These are phyloP conservation scores for Quillaja saponaria DNA, from an alignment of 306 rosid genomes.

Conservation along the genomic window DNA sequence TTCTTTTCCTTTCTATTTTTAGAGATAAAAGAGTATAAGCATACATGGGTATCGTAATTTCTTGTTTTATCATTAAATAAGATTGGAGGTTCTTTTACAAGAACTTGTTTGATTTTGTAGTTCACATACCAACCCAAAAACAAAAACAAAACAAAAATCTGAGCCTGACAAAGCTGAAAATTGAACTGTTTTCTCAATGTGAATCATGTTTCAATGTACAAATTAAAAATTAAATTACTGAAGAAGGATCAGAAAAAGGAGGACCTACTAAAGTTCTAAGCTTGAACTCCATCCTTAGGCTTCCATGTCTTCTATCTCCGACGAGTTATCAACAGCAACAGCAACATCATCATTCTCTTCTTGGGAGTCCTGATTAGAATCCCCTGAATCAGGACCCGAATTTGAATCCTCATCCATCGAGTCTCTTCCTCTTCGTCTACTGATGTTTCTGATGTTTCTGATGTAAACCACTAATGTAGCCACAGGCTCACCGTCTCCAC, in stretches of 20 bases:
- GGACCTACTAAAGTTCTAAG: not conserved
- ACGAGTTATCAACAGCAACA: slow-evolving; percentile 1
- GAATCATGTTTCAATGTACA: not conserved
- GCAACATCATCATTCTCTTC: not conserved
- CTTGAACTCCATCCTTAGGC: not conserved
- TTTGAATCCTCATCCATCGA: slow-evolving; percentile 24
- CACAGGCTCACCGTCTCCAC: not conserved
- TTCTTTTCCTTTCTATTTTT: not conserved
- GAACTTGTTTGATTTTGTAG: too few species aligned
- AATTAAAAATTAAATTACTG: too few species aligned
- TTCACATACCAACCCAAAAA: too few species aligned
- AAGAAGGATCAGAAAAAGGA: too few species aligned
- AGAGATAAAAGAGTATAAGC: not conserved
- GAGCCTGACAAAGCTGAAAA: too few species aligned
- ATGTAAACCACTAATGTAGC: not conserved
- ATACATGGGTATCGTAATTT: not conserved
- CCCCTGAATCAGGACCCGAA: not conserved
- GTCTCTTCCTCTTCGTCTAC: not conserved
- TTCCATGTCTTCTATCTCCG: slow-evolving; percentile 12
- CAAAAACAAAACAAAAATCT: too few species aligned
- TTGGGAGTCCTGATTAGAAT: not conserved
- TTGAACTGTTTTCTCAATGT: too few species aligned
- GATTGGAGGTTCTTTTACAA: not conserved
- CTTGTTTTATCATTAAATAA: not conserved
- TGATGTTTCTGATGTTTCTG: not conserved